phyloP scores from a whole-genome alignment of 1,284 basidiomycete species.

The Fomitopsis pinicola region DNA sequence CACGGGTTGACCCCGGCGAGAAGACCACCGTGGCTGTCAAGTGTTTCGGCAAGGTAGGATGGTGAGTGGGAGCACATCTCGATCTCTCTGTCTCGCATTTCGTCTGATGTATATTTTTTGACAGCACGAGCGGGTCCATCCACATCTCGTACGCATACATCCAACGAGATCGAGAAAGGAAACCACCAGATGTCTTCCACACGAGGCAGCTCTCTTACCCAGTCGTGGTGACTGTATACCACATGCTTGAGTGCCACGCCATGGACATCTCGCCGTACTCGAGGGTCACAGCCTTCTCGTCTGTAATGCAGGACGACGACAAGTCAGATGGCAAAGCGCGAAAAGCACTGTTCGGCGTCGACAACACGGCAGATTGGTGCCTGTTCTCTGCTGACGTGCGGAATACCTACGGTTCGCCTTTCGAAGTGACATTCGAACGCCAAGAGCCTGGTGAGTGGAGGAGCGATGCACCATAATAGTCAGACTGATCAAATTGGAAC shows the following conservation, averaged over 20 bases:
- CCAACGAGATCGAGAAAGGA: slow-evolving; percentile 37
- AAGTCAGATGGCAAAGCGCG: slow-evolving; percentile 21
- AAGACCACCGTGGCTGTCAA: slow-evolving; percentile 65
- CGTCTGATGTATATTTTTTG: background rate
- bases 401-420: slow-evolving; percentile 86
- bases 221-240: slow-evolving; percentile 88
- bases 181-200: slow-evolving; percentile 57
- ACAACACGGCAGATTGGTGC: slow-evolving; percentile 68
- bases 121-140: slow-evolving; percentile 73
- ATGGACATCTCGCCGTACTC: slow-evolving; percentile 75
- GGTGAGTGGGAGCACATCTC: slow-evolving; percentile 47
- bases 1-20: slow-evolving; percentile 65
- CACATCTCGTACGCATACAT: slow-evolving; percentile 82
- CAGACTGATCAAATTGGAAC: slow-evolving; percentile 28
- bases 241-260: slow-evolving; percentile 81
- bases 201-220: slow-evolving; percentile 82
- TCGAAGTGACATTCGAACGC: slow-evolving; percentile 78
- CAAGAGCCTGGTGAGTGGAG: slow-evolving; percentile 49
- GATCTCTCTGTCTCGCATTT: background rate
- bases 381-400: slow-evolving; percentile 83
- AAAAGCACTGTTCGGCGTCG: slow-evolving; percentile 33
- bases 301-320: slow-evolving; percentile 14
- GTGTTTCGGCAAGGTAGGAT: slow-evolving; percentile 87
- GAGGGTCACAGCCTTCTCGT: slow-evolving; percentile 28
- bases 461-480: background rate